A percentile compares a stretch with the other conserved stretches of the same genome.
phyloP scores from a whole-genome alignment of 2,329 filamentous ascomycete genomes.

The Byssochlamys sp. region DNA sequence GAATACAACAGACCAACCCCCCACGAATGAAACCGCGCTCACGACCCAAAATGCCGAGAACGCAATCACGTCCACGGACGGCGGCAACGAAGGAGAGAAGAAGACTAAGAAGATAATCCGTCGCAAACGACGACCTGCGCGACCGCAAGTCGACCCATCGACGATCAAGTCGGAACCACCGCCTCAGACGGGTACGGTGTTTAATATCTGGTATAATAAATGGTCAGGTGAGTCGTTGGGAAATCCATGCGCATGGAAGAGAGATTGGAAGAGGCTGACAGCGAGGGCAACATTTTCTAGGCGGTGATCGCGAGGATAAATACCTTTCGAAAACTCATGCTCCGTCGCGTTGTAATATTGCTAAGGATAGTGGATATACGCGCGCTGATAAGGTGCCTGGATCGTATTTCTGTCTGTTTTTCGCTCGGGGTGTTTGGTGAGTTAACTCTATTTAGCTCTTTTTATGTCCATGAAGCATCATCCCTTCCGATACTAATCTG shows the following conservation, averaged over 20 bases:
- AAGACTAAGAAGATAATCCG: slow-evolving; percentile 88
- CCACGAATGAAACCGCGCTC: slow-evolving; percentile 9
- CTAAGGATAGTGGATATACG: slow-evolving; percentile 68
- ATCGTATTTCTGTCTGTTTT: slow-evolving; percentile 86
- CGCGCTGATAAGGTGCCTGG: slow-evolving; percentile 67
- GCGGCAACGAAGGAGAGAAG: slow-evolving; percentile 31
- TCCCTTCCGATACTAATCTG: not conserved
- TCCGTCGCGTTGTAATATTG: slow-evolving; percentile 76
- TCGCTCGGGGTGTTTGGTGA: slow-evolving; percentile 63
- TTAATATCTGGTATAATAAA: slow-evolving; percentile 99
- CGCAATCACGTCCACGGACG: slow-evolving; percentile 21
- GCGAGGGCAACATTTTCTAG: not conserved
- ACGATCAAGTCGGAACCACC: slow-evolving; percentile 75
- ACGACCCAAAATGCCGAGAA: slow-evolving; percentile 8
- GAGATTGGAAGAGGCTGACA: not conserved
- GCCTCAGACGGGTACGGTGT: slow-evolving; percentile 85
- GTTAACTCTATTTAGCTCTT: slow-evolving; percentile 6
- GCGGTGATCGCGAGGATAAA: slow-evolving; percentile 87
- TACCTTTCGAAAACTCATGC: slow-evolving; percentile 75
- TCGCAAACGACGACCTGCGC: slow-evolving; percentile 79
- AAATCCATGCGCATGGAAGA: not conserved
- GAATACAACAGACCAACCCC: not conserved
- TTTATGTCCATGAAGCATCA: not conserved
- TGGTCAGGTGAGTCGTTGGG: slow-evolving; percentile 54
- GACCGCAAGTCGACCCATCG: slow-evolving; percentile 79